A percentile compares a stretch with the other conserved stretches of the same genome.
These are phyloP conservation scores for Mycosphaerella arachidis DNA, from an alignment of 2,329 filamentous ascomycete genomes.

Conservation along the genomic window DNA sequence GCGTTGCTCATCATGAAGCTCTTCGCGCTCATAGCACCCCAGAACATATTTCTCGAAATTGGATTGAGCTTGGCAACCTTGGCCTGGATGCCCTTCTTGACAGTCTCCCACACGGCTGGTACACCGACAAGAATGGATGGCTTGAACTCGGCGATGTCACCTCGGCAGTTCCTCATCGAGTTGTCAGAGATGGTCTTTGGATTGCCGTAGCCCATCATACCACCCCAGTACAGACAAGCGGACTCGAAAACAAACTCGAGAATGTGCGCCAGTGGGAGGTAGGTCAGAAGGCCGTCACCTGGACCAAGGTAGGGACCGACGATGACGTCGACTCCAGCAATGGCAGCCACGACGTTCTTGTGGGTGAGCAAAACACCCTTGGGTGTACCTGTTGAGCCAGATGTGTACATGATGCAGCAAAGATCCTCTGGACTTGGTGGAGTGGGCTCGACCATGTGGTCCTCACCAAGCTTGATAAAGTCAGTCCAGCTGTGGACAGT, in stretches of 20 bases:
- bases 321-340: conserved; percentile 74
- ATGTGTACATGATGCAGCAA: conserved; percentile 79
- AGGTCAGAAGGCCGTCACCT: conserved; percentile 77
- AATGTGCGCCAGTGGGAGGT: conserved; percentile 91
- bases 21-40: conserved; percentile 60
- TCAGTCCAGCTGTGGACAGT: conserved; percentile 54
- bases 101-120: conserved; percentile 93
- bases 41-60: conserved; percentile 75
- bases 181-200: conserved; percentile 81
- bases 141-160: conserved; percentile 87
- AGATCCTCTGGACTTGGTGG: conserved; percentile 71
- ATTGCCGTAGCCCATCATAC: conserved; percentile 88
- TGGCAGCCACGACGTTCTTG: conserved; percentile 70
- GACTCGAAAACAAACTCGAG: conserved; percentile 97
- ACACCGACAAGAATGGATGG: conserved; percentile 92
- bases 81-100: conserved; percentile 85
- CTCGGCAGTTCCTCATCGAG: conserved; percentile 82
- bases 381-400: conserved; percentile 80
- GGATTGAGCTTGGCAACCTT: conserved; percentile 69
- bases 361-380: conserved; percentile 86
- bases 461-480: conserved; percentile 52
- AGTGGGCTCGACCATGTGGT: conserved; percentile 65
- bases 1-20: conserved; percentile 51
- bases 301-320: conserved; percentile 74
- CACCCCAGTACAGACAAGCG: conserved; percentile 80